Conservation (phyloP, 176 grass and related monocot species). For the Musa troglodytarum region DNA sequence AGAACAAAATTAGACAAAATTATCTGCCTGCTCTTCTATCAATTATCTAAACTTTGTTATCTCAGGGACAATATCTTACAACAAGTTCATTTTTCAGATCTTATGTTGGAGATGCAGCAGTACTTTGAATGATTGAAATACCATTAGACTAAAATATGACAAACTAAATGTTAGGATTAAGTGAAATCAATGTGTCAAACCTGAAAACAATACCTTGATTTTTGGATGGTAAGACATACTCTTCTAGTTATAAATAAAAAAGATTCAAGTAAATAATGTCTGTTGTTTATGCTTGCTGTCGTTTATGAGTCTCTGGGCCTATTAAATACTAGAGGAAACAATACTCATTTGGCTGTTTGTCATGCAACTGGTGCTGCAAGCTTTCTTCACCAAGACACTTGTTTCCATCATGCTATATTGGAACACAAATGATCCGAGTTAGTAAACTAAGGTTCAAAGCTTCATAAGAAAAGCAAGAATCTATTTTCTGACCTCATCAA, state of each 20-base stretch:
- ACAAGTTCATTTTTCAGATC: neutral
- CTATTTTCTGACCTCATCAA: neutral
- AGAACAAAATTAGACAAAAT: neutral
- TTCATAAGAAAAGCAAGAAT: neutral
- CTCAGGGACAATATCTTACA: neutral
- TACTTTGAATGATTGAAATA: neutral
- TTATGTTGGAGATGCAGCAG: neutral
- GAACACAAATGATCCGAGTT: neutral
- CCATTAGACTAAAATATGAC: neutral
- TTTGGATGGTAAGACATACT: neutral
- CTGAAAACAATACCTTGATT: neutral
- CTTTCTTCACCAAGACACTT: neutral
- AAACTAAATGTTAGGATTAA: neutral
- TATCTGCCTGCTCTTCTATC: neutral
- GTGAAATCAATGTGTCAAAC: neutral
- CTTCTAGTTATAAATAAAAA: neutral
- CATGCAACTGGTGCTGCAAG: neutral
- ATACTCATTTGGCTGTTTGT: neutral
- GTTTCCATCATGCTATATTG: too few relatives aligned
- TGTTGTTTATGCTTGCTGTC: neutral
- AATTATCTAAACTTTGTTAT: neutral
- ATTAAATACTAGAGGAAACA: neutral
- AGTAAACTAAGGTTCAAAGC: neutral
- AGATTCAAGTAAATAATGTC: neutral
- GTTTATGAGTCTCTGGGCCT: neutral